A percentile compares a stretch with the other conserved stretches of the same genome.
phyloP scores from a whole-genome alignment of 2,329 filamentous ascomycete species.

The Cytospora leucostoma region DNA sequence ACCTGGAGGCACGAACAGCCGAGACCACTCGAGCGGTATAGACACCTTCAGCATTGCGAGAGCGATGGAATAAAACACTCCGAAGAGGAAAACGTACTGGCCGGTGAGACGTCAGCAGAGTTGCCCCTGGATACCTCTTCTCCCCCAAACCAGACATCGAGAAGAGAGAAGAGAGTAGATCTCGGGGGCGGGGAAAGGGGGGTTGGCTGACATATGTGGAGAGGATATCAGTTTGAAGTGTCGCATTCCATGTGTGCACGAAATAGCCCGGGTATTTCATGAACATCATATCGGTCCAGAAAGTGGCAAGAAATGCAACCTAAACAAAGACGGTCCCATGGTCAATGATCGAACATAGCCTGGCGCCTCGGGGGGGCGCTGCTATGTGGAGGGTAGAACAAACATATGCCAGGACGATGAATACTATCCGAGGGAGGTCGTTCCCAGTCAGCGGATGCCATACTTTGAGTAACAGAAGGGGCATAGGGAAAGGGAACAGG shows the following conservation, averaged over 20 bases:
- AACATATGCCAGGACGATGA: slow-evolving; percentile 20
- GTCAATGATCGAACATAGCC: too few relatives aligned
- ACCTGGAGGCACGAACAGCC: slow-evolving; percentile 37
- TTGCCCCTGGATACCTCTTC: too few relatives aligned
- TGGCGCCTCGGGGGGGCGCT: too few relatives aligned
- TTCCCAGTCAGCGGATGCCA: not conserved
- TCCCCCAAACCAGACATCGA: too few relatives aligned
- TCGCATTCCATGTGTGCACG: slow-evolving; percentile 40
- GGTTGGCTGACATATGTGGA: slow-evolving; percentile 31
- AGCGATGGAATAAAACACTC: slow-evolving; percentile 40
- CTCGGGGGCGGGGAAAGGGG: not conserved
- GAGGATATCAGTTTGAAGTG: slow-evolving; percentile 33
- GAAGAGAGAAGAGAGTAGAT: too few relatives aligned
- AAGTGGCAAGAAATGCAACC: not conserved
- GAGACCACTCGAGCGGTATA: slow-evolving; percentile 47
- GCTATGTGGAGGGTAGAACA: not conserved
- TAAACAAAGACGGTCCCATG: too few relatives aligned
- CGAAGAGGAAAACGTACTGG: slow-evolving; percentile 38
- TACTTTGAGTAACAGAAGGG: too few relatives aligned
- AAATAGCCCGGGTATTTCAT: slow-evolving; percentile 38
- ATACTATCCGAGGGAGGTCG: not conserved
- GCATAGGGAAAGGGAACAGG: too few relatives aligned
- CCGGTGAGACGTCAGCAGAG: not conserved
- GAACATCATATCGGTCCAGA: slow-evolving; percentile 27
- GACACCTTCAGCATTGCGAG: slow-evolving; percentile 44